Evolutionary conservation across 2,329 filamentous ascomycete genomes (phyloP).

Genomic region (Venturia carpophila): DNA sequence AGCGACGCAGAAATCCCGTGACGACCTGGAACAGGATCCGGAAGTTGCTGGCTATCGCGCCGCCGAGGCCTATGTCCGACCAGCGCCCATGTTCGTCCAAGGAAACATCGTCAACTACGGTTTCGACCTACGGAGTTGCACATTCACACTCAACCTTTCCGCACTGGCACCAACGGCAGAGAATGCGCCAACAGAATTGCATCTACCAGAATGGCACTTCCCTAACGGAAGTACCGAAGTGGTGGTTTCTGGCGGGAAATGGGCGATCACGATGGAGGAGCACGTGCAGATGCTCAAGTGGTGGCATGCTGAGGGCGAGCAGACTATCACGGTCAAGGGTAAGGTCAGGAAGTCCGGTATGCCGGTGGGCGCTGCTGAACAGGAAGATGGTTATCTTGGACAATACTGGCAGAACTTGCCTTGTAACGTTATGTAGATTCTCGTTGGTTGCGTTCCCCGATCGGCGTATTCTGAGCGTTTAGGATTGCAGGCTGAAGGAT

Average conservation of each 20-base stretch:
- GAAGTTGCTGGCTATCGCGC: slow-evolving; percentile 67
- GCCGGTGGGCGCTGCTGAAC: slow-evolving; percentile 50
- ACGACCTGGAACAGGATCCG: slow-evolving; percentile 31
- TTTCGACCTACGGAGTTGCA: slow-evolving; percentile 75
- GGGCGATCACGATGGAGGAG: slow-evolving; percentile 67
- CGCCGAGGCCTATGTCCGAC: slow-evolving; percentile 86
- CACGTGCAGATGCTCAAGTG: slow-evolving; percentile 72
- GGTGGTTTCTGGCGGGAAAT: slow-evolving; percentile 76
- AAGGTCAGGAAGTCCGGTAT: slow-evolving; percentile 44
- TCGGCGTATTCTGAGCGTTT: neutral
- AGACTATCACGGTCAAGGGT: slow-evolving; percentile 69
- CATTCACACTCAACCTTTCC: slow-evolving; percentile 64
- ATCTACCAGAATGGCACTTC: slow-evolving; percentile 88
- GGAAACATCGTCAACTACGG: slow-evolving; percentile 64
- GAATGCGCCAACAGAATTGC: slow-evolving; percentile 69
- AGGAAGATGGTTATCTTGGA: slow-evolving; percentile 74
- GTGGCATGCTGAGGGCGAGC: slow-evolving; percentile 87
- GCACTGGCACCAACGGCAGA: slow-evolving; percentile 53
- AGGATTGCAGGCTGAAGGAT: too few species aligned
- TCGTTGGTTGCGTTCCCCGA: neutral
- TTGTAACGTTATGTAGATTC: slow-evolving; percentile 37
- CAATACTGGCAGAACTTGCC: slow-evolving; percentile 38
- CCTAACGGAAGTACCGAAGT: slow-evolving; percentile 57
- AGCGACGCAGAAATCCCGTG: neutral
- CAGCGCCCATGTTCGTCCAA: slow-evolving; percentile 66